Conservation (phyloP, 2,329 filamentous ascomycete genomes). For the Sporothrix humicola region DNA sequence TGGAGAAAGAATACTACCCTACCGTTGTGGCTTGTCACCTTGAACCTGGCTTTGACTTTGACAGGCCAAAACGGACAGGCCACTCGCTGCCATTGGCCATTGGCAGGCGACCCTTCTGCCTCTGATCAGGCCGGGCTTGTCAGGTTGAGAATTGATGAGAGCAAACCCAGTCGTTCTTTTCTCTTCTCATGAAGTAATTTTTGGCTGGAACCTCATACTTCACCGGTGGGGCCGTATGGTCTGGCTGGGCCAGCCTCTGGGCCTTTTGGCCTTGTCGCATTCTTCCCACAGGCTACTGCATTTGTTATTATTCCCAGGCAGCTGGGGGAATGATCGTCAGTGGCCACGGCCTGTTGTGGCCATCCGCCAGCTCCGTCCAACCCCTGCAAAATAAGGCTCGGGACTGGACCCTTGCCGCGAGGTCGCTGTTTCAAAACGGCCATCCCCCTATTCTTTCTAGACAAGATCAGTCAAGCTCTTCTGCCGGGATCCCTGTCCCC, state of each 20-base stretch:
- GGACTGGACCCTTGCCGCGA: conserved; percentile 13
- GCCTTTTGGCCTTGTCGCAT: neutral
- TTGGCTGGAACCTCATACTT: neutral
- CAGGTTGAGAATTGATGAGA: neutral
- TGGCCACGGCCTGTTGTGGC: conserved; percentile 16
- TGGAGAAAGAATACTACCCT: conserved; percentile 17
- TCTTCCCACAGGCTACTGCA: neutral
- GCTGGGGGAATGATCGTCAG: neutral
- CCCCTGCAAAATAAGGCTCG: conserved; percentile 28
- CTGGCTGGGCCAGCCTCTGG: neutral
- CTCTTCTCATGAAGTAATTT: neutral
- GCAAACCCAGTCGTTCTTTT: neutral
- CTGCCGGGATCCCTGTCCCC: conserved; percentile 25
- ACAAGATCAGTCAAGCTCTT: conserved; percentile 20
- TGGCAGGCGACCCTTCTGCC: neutral
- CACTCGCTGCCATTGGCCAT: neutral
- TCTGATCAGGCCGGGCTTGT: neutral
- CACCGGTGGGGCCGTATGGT: neutral
- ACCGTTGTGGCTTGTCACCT: conserved; percentile 22
- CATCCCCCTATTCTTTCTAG: conserved; percentile 26
- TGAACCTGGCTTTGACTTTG: neutral
- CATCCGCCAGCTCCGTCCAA: conserved; percentile 14
- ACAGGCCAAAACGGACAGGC: neutral
- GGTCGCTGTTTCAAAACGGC: conserved; percentile 30
- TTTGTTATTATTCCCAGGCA: neutral